These are phyloP conservation scores for Paecilomyces variotii DNA, from an alignment of 2,329 filamentous ascomycete genomes.

Conservation along the genomic window DNA sequence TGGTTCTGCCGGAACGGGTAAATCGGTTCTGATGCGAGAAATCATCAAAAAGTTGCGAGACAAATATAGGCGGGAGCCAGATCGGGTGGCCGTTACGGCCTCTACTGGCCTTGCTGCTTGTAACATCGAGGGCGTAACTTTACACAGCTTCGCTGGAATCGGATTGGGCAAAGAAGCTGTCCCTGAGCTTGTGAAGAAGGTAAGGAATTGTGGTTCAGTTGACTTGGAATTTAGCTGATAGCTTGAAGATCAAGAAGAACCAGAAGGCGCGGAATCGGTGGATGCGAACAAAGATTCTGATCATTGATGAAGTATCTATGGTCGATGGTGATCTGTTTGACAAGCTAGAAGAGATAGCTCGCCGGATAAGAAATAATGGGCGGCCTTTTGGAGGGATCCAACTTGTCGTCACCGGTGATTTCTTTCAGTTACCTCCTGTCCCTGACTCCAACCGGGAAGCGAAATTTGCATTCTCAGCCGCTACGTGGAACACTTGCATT, in stretches of 20 bases:
- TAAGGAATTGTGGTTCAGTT: conserved; percentile 5
- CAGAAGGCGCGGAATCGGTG: conserved; percentile 81
- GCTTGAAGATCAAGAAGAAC: conserved; percentile 62
- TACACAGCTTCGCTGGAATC: conserved; percentile 94
- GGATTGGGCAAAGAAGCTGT: conserved; percentile 87
- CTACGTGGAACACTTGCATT: conserved; percentile 85
- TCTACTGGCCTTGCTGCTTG: conserved; percentile 94
- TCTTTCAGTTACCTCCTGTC: conserved; percentile 93
- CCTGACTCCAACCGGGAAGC: conserved; percentile 65
- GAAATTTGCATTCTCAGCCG: conserved; percentile 89
- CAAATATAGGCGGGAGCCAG: conserved; percentile 68
- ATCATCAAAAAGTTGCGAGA: conserved; percentile 75
- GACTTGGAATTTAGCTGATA: conserved; percentile 9
- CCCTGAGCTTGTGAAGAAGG: conserved; percentile 72
- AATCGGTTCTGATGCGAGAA: conserved; percentile 88
- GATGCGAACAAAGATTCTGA: conserved; percentile 76
- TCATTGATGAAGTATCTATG: conserved; percentile 97
- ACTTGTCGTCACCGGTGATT: conserved; percentile 90
- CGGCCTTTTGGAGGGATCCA: conserved; percentile 94
- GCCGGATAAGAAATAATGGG: conserved; percentile 79
- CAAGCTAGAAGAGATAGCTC: conserved; percentile 83
- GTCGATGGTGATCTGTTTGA: conserved; percentile 95
- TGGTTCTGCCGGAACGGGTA: conserved; percentile 89
- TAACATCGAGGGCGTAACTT: conserved; percentile 89
- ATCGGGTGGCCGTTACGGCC: conserved; percentile 84